These are phyloP conservation scores for Rhodomyrtus tomentosa DNA, from an alignment of 345 rosid species.

Conservation along the genomic window DNA sequence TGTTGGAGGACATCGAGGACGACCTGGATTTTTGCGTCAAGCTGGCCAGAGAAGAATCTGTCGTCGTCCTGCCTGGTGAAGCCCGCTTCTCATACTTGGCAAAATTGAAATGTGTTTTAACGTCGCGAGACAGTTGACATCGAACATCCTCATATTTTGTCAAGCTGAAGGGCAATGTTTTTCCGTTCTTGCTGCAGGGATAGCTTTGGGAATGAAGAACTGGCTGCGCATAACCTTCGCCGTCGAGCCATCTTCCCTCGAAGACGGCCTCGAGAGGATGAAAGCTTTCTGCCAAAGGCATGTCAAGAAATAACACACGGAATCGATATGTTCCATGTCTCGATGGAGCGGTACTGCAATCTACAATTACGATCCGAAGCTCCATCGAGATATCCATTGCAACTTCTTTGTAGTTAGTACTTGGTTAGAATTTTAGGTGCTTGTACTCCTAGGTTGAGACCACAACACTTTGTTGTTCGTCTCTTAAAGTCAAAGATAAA, in stretches of 20 bases:
- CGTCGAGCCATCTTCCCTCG: slow-evolving; percentile 8
- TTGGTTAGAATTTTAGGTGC: neutral
- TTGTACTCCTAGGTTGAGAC: neutral
- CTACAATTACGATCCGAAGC: neutral
- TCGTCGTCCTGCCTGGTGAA: slow-evolving; percentile 1
- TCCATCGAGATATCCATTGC: neutral
- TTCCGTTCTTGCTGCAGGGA: neutral
- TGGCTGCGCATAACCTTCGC: slow-evolving; percentile 21
- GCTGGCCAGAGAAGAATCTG: slow-evolving; percentile 1
- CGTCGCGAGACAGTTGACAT: neutral
- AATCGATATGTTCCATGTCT: neutral
- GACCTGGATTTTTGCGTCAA: slow-evolving; percentile 4
- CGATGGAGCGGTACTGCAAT: neutral
- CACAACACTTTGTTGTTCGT: neutral
- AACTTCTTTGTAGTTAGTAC: neutral
- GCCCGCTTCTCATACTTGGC: neutral
- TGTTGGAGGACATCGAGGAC: neutral
- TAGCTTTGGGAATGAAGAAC: slow-evolving; percentile 6
- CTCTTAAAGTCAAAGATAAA: too few species aligned
- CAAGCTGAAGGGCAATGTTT: neutral
- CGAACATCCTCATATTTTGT: neutral
- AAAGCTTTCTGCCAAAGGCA: slow-evolving; percentile 16
- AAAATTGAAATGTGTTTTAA: neutral
- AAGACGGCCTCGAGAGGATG: slow-evolving; percentile 13
- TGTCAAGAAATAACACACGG: neutral